Evolutionary conservation across 371 early-diverging fungal species (phyloP), one percentile per base, ranked within the genome.

Genomic region (Apophysomyces variabilis): DNA sequence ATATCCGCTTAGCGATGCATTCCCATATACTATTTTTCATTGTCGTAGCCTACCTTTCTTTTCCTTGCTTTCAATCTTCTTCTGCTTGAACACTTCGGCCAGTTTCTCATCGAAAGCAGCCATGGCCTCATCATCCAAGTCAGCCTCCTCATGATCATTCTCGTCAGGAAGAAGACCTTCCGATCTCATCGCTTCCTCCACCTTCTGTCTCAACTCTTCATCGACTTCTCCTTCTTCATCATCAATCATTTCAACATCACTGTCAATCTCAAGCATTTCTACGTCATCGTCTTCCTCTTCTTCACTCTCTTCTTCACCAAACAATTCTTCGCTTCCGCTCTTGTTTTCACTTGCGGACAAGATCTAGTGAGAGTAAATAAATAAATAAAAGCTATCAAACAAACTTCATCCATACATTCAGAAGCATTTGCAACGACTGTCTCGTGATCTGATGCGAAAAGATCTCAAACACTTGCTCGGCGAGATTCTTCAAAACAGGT

Each of bases 61-160:
- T 66, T 90, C 89, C 43, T 83, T 73, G 75, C 89, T 89, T 43
- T 80, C 88, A 37, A 82, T 69, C 84, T 92, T 92, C 74, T 90
- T 83, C 70, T 89, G 87, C 77, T 88, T 92, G 76, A 97, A 97
- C 44, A 96, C 93, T 71, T 92, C 95, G 9, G 90, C 90, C 61
- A 97, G 78, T 75, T 96, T 96, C 50, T 89, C 90, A 74, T 97
- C 98, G 78, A 95, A 96, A 9, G 85, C 90, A 65, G 81, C 89
- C 98, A 97, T 97, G 60, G 94, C 89, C 62, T 95, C 95, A 71
- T 97, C 98, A 65, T 90, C 92, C 59, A 93, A 73, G 21, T 83
- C 80, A 47, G 89, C 91, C 32, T 85, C 87, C 7, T 71, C 83
- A 50, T 80, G 83, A 8, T 82, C 87, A 35, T 85, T 81, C 7